These are phyloP conservation scores for Lipomyces kockii DNA, from an alignment of 805 yeast species.

Conservation along the genomic window DNA sequence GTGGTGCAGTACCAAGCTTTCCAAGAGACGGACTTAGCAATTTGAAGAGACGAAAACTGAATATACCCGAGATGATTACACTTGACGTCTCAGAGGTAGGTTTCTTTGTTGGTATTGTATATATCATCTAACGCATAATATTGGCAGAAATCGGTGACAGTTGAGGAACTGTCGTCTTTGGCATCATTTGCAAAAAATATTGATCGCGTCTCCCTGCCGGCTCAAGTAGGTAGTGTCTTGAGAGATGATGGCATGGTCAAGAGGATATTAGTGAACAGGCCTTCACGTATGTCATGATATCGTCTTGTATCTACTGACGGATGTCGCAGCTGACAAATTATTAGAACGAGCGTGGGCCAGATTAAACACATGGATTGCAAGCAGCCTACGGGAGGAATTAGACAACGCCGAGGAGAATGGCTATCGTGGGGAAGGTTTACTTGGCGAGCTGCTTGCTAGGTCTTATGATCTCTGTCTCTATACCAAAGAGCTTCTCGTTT, in stretches of 20 bases:
- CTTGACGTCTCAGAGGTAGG: slow-evolving; percentile 7
- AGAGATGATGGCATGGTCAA: slow-evolving; percentile 27
- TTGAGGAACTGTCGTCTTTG: slow-evolving; percentile 21
- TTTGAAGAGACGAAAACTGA: slow-evolving; percentile 23
- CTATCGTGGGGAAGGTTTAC: neutral
- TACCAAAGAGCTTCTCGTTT: slow-evolving; percentile 5
- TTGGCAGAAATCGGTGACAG: slow-evolving; percentile 17
- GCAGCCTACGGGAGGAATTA: slow-evolving; percentile 17
- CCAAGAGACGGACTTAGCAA: slow-evolving; percentile 11
- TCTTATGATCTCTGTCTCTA: slow-evolving; percentile 16
- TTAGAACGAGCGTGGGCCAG: slow-evolving; percentile 22
- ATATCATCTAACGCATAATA: neutral
- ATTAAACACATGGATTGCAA: slow-evolving; percentile 25
- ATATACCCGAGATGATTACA: slow-evolving; percentile 9
- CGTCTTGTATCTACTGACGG: neutral
- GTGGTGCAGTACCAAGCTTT: neutral
- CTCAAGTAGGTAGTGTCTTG: slow-evolving; percentile 29
- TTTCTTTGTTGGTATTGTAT: neutral
- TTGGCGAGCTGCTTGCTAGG: slow-evolving; percentile 18
- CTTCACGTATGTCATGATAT: slow-evolving; percentile 9
- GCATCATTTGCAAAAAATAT: slow-evolving; percentile 18
- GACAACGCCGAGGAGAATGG: neutral
- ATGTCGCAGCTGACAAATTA: neutral
- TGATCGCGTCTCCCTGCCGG: slow-evolving; percentile 25
- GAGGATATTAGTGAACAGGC: slow-evolving; percentile 22